Percentiles rank a stretch among this genome's conserved stretches.
These are phyloP conservation scores for Torulaspora delbrueckii DNA, from an alignment of 805 yeast genomes.

Conservation along the genomic window DNA sequence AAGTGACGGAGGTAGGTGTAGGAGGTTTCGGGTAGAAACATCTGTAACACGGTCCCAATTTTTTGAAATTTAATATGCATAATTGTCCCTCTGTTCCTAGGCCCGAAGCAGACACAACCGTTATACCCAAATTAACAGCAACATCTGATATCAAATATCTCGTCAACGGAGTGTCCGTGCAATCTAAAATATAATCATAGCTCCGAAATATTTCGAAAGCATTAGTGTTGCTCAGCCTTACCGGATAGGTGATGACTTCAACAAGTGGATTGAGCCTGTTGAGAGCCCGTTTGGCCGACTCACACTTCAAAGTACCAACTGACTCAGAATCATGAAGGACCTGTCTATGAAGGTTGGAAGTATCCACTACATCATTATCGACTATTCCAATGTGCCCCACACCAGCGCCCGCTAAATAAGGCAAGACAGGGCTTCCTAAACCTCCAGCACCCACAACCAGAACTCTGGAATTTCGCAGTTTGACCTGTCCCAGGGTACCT, in stretches of 20 bases:
- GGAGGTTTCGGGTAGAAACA: slow-evolving; percentile 93
- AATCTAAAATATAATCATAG: slow-evolving; percentile 80
- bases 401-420: slow-evolving; percentile 85
- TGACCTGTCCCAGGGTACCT: slow-evolving; percentile 47
- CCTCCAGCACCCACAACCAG: slow-evolving; percentile 96
- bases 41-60: slow-evolving; percentile 84
- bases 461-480: slow-evolving; percentile 52
- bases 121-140: slow-evolving; percentile 59
- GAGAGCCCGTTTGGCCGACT: slow-evolving; percentile 63
- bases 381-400: slow-evolving; percentile 79
- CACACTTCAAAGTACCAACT: slow-evolving; percentile 70
- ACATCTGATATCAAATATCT: slow-evolving; percentile 85
- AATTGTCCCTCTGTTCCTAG: slow-evolving; percentile 88
- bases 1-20: slow-evolving; percentile 69
- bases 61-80: slow-evolving; percentile 61
- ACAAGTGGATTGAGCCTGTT: slow-evolving; percentile 64
- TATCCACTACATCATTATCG: slow-evolving; percentile 81
- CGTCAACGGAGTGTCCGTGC: slow-evolving; percentile 89
- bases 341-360: slow-evolving; percentile 85
- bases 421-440: slow-evolving; percentile 84
- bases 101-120: slow-evolving; percentile 90
- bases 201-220: slow-evolving; percentile 55
- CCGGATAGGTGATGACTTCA: slow-evolving; percentile 46
- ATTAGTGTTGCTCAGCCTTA: slow-evolving; percentile 48
- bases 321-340: slow-evolving; percentile 64